Conservation (phyloP, 805 yeast species). For the Wickerhamiella domercqiae region DNA sequence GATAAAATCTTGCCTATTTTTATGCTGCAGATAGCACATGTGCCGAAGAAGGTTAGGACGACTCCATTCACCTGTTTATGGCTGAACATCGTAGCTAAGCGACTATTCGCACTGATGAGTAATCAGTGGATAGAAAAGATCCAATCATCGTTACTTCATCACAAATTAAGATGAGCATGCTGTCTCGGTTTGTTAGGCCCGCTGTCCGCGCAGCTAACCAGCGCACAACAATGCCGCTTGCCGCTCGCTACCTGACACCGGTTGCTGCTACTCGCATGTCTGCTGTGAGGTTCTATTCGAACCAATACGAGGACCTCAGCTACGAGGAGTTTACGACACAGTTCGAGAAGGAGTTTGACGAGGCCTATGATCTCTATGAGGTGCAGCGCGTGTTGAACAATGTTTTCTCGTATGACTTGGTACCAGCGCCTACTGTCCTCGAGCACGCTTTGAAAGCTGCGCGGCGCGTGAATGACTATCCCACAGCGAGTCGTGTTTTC, state of each 20-base stretch:
- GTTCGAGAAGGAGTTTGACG: conserved; percentile 90
- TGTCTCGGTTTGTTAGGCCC: background rate
- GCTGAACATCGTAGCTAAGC: no score
- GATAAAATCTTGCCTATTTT: no score
- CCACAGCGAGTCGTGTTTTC: conserved; percentile 95
- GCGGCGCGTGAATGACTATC: conserved; percentile 97
- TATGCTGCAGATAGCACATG: no score
- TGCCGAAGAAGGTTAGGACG: no score
- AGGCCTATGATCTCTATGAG: conserved; percentile 76
- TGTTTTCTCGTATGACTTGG: conserved; percentile 95
- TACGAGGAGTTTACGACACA: conserved; percentile 31
- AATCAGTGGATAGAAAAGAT: no score
- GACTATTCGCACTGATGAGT: no score
- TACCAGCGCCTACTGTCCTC: conserved; percentile 92
- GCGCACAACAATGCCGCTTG: background rate
- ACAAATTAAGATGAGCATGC: background rate
- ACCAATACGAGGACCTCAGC: conserved; percentile 10
- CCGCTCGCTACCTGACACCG: background rate
- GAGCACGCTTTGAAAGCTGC: conserved; percentile 95
- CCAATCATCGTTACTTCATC: no score
- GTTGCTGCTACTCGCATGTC: background rate
- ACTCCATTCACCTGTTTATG: no score
- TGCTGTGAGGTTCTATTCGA: background rate
- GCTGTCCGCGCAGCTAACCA: background rate
- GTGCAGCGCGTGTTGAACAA: conserved; percentile 92